These are phyloP conservation scores for Hemileccinum impolitum DNA, from an alignment of 768 basidiomycete species.

Conservation along the genomic window DNA sequence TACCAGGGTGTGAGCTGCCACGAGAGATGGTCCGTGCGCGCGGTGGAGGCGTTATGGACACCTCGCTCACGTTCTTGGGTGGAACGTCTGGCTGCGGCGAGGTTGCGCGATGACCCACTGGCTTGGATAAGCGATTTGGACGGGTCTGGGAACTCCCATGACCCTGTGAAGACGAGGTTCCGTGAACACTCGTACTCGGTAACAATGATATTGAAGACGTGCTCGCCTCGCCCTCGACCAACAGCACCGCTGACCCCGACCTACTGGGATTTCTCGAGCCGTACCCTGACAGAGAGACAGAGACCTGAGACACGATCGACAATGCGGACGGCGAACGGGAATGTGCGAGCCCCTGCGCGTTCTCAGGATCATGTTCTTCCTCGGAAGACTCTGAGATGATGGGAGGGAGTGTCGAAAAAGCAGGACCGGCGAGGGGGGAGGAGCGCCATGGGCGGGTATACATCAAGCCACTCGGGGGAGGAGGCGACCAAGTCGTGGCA, in stretches of 20 bases:
- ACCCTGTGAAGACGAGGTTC: constrained; percentile 20
- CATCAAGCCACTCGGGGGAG: constrained; percentile 1
- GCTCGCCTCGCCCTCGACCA: constrained; percentile 18
- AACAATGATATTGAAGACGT: constrained; percentile 21
- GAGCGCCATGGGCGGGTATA: constrained; percentile 29
- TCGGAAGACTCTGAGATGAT: constrained; percentile 21
- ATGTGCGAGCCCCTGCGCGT: background rate
- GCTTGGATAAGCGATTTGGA: constrained; percentile 13
- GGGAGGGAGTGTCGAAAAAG: constrained; percentile 24
- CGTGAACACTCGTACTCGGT: constrained; percentile 7
- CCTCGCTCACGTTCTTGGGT: constrained; percentile 2
- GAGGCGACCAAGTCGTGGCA: background rate
- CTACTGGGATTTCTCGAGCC: constrained; percentile 13
- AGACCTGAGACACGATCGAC: constrained; percentile 17
- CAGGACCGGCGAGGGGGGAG: constrained; percentile 27
- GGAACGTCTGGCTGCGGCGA: background rate
- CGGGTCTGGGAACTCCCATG: constrained; percentile 7
- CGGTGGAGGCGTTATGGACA: constrained; percentile 12
- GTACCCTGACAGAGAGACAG: constrained; percentile 15
- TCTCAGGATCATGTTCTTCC: constrained; percentile 12
- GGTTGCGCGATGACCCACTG: constrained; percentile 7
- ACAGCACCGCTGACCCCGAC: constrained; percentile 1
- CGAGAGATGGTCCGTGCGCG: constrained; percentile 21
- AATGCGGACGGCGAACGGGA: constrained; percentile 11
- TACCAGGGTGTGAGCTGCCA: constrained; percentile 13